These are phyloP conservation scores for Zostera marina DNA, from an alignment of 116 monocot genomes.

Conservation along the genomic window DNA sequence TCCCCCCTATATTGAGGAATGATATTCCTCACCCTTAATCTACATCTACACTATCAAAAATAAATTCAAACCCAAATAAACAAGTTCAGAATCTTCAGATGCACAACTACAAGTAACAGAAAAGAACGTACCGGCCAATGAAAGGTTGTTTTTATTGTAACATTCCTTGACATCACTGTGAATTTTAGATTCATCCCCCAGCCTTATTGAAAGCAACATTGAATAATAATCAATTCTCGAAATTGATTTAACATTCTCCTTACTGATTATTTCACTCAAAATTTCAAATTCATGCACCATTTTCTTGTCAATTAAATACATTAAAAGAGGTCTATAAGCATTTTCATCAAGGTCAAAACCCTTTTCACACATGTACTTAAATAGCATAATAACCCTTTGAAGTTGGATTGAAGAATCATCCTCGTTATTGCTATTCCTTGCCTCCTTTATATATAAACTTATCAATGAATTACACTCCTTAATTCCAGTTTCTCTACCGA, in stretches of 20 bases:
- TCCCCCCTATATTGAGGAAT: no score
- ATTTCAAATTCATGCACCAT: conserved; percentile 48
- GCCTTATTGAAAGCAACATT: conserved; percentile 63
- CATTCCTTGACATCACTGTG: no score
- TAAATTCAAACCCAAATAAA: no score
- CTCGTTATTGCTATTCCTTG: conserved; percentile 22
- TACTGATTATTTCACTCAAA: conserved; percentile 44
- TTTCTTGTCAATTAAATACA: conserved; percentile 52
- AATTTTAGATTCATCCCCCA: conserved; percentile 59
- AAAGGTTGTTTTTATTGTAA: no score
- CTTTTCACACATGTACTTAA: conserved; percentile 54
- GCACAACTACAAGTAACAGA: no score
- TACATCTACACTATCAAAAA: no score
- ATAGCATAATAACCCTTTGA: conserved; percentile 32
- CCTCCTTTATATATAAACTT: conserved; percentile 37
- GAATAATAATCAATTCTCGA: conserved; percentile 61
- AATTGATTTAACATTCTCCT: conserved; percentile 23
- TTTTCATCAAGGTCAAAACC: conserved; percentile 67
- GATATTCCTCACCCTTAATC: no score
- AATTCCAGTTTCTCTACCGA: conserved; percentile 53
- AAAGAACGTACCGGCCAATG: no score
- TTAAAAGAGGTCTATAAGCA: conserved; percentile 49
- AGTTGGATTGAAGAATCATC: conserved; percentile 24
- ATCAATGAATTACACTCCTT: conserved; percentile 69
- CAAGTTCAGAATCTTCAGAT: no score